Evolutionary conservation across 495 filamentous ascomycete genomes (phyloP), one percentile per base, ranked within the genome.

Genomic region (Pseudotulostoma volvatum): DNA sequence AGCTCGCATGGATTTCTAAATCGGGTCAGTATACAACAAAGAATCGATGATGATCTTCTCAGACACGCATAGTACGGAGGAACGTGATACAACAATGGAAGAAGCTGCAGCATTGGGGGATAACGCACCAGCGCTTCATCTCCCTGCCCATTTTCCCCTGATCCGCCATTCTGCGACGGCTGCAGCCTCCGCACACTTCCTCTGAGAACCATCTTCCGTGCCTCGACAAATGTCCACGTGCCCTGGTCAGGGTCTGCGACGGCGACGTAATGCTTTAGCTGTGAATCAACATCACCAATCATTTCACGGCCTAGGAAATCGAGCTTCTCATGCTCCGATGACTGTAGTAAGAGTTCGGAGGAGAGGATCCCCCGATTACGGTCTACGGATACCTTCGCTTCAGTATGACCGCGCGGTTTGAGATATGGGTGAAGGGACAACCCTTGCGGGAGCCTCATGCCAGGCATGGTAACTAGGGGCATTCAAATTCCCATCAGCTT

Each of bases 231-330:
- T 40, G 88, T 65, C 48, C 95, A 64, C 39, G 74, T 71, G 31
- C 76, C 76, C 4, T 69, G 76, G 32, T 67, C 60, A 0, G 83
- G 80, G 49, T 97, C 84, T 45, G 77, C 84, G 33, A 95, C 66
- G 19, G 82, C 90, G 43, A 94, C 56, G 56, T 92, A 97, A 57
- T 95, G 81, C 47, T 81, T 81, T 40, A 92, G 55, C 32, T 77
- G 59, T 7, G 71, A 66, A 40, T 86, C 75, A 9, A 70, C 57
- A 41, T 71, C 69, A 9, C 73, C 70, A 9, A 70, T 63, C 40
- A 81, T 74, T 63, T 93, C 84, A 15, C 73, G 71, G 19, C 74
- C 88, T 13, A 71, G 71, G 53, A 88, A 94, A 57, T 95, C 83
- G 42, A 97, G 56, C 40, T 73, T 78, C 31, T 67, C 64, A 48